Percentiles rank a stretch among this genome's conserved stretches.
These are phyloP conservation scores for Acephala macrosclerotiorum DNA, from an alignment of 2,329 filamentous ascomycete species.

Conservation along the genomic window DNA sequence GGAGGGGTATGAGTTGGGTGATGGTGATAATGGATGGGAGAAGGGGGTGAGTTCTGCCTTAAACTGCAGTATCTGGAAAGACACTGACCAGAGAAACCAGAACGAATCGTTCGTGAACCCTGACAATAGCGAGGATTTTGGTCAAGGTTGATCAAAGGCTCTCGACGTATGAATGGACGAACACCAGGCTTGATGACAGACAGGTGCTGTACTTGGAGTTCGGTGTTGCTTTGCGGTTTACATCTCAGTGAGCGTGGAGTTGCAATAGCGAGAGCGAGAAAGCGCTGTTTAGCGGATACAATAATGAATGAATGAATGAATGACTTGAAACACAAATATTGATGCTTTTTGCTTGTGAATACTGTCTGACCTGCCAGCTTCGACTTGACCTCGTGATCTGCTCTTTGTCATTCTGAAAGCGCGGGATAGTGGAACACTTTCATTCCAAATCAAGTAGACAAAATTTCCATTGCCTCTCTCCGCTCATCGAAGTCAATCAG, in stretches of 20 bases:
- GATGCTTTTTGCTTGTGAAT: too few species aligned
- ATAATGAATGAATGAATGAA: neutral
- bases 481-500: too few species aligned
- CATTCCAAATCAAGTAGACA: too few species aligned
- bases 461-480: too few species aligned
- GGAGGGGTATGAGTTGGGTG: conserved; percentile 11
- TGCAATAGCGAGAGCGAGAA: too few species aligned
- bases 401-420: too few species aligned
- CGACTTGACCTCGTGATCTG: too few species aligned
- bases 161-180: too few species aligned
- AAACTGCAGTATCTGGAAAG: neutral
- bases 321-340: too few species aligned
- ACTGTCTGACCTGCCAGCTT: too few species aligned
- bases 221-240: neutral
- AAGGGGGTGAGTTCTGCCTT: neutral
- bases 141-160: conserved; percentile 5
- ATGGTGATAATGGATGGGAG: neutral
- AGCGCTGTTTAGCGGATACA: too few species aligned
- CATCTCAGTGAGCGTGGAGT: neutral
- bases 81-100: neutral
- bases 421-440: too few species aligned
- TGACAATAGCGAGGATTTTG: neutral
- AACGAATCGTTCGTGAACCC: neutral
- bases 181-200: neutral
- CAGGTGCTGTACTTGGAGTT: neutral